phyloP scores from a whole-genome alignment of 2,329 filamentous ascomycete genomes.

The Talaromyces sp. region DNA sequence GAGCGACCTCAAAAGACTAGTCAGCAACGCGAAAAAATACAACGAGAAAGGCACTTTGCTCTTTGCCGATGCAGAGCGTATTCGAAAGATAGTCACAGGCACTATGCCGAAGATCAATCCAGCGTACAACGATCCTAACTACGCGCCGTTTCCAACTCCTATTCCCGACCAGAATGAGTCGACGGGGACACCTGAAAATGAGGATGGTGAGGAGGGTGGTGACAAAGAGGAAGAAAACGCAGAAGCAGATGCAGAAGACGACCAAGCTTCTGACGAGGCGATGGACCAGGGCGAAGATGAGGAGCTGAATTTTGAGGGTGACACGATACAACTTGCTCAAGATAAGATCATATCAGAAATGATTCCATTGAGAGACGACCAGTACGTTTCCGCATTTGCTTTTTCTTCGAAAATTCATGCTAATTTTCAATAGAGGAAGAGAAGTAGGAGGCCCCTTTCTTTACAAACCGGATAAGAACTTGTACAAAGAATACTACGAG shows the following conservation, averaged over 20 bases:
- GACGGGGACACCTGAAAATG: conserved; percentile 37
- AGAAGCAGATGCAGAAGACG: conserved; percentile 27
- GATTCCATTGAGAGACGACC: conserved; percentile 29
- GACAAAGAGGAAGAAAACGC: conserved; percentile 20
- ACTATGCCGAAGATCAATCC: conserved; percentile 86
- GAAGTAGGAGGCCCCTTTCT: conserved; percentile 72
- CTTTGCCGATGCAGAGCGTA: conserved; percentile 79
- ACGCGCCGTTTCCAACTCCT: conserved; percentile 70
- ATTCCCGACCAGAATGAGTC: conserved; percentile 50
- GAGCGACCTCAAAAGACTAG: conserved; percentile 82
- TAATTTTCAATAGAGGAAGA: conserved; percentile 49
- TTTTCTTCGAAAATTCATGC: conserved; percentile 15
- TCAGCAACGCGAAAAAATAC: conserved; percentile 81
- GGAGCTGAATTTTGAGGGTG: conserved; percentile 63
- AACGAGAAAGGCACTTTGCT: conserved; percentile 69
- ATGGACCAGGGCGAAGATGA: conserved; percentile 53
- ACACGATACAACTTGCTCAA: conserved; percentile 79
- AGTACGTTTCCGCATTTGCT: conserved; percentile 4
- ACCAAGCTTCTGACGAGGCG: conserved; percentile 20
- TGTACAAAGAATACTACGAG: conserved; percentile 79
- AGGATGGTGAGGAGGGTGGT: conserved; percentile 20
- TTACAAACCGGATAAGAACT: conserved; percentile 68
- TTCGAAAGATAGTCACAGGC: conserved; percentile 81
- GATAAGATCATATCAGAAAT: conserved; percentile 78
- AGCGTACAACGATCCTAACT: conserved; percentile 67